These are phyloP conservation scores for Byssochlamys sp. DNA, from an alignment of 2,329 filamentous ascomycete species.

Conservation along the genomic window DNA sequence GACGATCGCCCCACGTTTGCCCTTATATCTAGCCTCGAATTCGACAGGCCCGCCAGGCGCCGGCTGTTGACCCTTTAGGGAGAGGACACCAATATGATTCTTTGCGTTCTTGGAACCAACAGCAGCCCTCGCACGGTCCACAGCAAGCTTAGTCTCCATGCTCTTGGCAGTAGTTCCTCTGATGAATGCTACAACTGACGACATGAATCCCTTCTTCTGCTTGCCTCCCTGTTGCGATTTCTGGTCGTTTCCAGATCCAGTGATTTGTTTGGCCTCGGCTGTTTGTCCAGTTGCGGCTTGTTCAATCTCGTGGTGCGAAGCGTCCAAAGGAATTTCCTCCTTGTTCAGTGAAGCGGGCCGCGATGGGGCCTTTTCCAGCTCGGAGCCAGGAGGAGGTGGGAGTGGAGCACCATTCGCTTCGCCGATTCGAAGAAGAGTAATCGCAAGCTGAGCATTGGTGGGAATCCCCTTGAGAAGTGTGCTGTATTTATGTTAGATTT, in stretches of 20 bases:
- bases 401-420: conserved; percentile 72
- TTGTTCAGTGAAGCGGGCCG: conserved; percentile 45
- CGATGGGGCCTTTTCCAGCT: conserved; percentile 37
- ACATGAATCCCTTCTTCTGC: conserved; percentile 29
- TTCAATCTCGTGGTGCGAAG: conserved; percentile 56
- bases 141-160: conserved; percentile 61
- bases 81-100: conserved; percentile 62
- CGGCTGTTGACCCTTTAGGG: conserved; percentile 31
- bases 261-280: neutral
- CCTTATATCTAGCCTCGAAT: conserved; percentile 63
- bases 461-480: conserved; percentile 72
- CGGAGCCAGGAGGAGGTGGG: conserved; percentile 48
- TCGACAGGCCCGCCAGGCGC: conserved; percentile 58
- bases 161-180: conserved; percentile 60
- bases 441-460: conserved; percentile 73
- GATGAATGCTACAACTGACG: conserved; percentile 55
- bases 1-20: conserved; percentile 63
- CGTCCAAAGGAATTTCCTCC: conserved; percentile 49
- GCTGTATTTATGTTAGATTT: conserved; percentile 20
- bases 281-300: conserved; percentile 42
- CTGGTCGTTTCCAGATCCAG: too few species aligned
- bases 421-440: conserved; percentile 71
- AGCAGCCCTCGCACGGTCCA: conserved; percentile 60
- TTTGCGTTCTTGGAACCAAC: conserved; percentile 53
- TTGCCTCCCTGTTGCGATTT: neutral